Evolutionary conservation across 2,329 filamentous ascomycete species (phyloP).

Genomic region (Blastomyces percursus): DNA sequence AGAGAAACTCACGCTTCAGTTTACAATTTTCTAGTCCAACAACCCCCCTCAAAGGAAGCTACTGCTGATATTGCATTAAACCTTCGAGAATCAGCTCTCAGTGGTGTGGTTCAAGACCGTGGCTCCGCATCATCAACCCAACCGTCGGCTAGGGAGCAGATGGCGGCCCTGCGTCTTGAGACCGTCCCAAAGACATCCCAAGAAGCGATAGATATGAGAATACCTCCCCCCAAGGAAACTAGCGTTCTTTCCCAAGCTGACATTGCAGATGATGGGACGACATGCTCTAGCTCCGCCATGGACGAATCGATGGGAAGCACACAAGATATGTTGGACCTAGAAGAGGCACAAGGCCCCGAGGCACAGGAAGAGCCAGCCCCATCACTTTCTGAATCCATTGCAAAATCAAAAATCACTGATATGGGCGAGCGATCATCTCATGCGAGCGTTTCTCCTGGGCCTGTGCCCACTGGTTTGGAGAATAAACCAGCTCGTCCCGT

Average conservation of each 20-base stretch:
- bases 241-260: slow-evolving; percentile 7
- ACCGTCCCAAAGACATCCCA: slow-evolving; percentile 9
- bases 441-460: not conserved
- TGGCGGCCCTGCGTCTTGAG: not conserved
- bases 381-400: not conserved
- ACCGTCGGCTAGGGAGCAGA: not conserved
- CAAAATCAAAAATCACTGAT: not conserved
- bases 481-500: slow-evolving; percentile 10
- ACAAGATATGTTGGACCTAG: not conserved
- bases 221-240: slow-evolving; percentile 10
- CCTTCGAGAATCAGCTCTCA: not conserved
- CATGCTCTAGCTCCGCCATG: slow-evolving; percentile 28
- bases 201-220: slow-evolving; percentile 11
- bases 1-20: slow-evolving; percentile 6
- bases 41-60: not conserved
- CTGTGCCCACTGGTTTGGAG: slow-evolving; percentile 1
- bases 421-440: not conserved
- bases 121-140: not conserved
- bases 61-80: not conserved
- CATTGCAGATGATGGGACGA: slow-evolving; percentile 12
- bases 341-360: not conserved
- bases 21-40: not conserved
- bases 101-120: not conserved
- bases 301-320: slow-evolving; percentile 27
- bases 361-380: not conserved